Percentiles rank a stretch among this genome's conserved stretches.
phyloP scores from a whole-genome alignment of 169 alveolate genomes.

The Plasmodium sp. region DNA sequence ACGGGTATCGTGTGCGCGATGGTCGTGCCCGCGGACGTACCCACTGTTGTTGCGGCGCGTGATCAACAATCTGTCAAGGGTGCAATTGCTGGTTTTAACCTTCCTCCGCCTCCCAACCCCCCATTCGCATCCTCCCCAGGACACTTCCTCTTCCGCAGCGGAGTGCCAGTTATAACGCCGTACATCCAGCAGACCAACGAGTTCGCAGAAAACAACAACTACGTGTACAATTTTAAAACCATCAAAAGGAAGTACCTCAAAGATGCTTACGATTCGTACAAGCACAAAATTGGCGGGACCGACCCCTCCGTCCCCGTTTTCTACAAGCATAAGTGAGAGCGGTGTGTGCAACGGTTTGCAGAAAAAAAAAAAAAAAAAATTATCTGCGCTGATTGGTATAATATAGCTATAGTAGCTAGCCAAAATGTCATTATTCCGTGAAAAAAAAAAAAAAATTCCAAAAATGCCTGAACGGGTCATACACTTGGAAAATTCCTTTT shows the following conservation, averaged over 20 bases:
- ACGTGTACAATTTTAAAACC: constrained; percentile 58
- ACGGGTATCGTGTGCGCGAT: constrained; percentile 29
- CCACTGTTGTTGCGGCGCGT: neutral
- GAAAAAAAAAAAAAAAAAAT: neutral
- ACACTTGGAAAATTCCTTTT: neutral
- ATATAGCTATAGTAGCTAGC: neutral
- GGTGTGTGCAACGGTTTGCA: neutral
- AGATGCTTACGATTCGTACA: constrained; percentile 71
- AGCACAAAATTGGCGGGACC: constrained; percentile 75
- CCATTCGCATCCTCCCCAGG: constrained; percentile 4
- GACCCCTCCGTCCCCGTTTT: constrained; percentile 73
- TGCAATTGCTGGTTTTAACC: neutral
- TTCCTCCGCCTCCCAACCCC: neutral
- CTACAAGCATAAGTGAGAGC: constrained; percentile 44
- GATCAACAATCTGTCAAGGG: neutral
- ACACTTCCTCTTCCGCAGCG: constrained; percentile 62
- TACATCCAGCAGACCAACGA: constrained; percentile 70
- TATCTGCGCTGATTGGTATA: neutral
- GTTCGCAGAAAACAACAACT: constrained; percentile 72
- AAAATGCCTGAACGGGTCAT: neutral
- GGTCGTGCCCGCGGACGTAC: neutral
- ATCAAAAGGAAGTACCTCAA: constrained; percentile 48
- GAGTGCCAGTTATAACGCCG: constrained; percentile 73
- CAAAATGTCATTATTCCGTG: neutral
- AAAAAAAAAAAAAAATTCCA: neutral